Percentiles rank a stretch among this genome's conserved stretches.
Conservation (phyloP, 768 basidiomycete genomes). For the Collybia sp. region DNA sequence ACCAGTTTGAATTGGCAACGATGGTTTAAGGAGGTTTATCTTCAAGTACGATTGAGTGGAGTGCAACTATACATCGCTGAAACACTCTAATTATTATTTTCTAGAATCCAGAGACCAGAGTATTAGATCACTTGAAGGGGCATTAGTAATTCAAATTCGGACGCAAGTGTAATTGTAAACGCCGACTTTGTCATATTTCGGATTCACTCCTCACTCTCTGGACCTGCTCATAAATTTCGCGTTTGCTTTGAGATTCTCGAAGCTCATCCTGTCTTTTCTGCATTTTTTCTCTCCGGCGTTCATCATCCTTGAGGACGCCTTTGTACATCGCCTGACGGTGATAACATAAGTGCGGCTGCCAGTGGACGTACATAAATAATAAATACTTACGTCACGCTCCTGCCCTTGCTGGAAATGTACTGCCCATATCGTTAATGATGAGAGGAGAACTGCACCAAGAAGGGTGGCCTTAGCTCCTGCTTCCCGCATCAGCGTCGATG, state of each 20-base stretch:
- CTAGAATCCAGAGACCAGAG: no score
- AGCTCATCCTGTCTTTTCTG: conserved; percentile 58
- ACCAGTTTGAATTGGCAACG: no score
- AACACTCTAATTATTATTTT: no score
- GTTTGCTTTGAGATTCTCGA: conserved; percentile 55
- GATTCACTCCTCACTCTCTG: conserved; percentile 28
- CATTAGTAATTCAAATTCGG: not conserved
- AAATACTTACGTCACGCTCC: conserved; percentile 66
- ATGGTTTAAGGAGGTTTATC: no score
- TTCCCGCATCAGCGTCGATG: conserved; percentile 41
- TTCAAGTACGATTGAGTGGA: no score
- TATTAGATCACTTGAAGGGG: no score
- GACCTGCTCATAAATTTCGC: conserved; percentile 58
- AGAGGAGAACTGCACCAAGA: conserved; percentile 55
- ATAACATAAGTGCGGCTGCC: conserved; percentile 5
- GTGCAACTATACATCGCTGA: no score
- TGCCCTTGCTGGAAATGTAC: conserved; percentile 84
- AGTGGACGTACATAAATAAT: not conserved
- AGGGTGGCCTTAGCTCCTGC: conserved; percentile 73
- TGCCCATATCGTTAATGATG: conserved; percentile 75
- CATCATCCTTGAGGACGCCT: conserved; percentile 88
- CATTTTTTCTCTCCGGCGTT: conserved; percentile 70
- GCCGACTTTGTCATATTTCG: not conserved
- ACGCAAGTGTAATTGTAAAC: not conserved
- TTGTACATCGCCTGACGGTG: conserved; percentile 76